A percentile compares a stretch with the other conserved stretches of the same genome.
Conservation (phyloP, 768 basidiomycete species). For the Termitomyces sp. region DNA sequence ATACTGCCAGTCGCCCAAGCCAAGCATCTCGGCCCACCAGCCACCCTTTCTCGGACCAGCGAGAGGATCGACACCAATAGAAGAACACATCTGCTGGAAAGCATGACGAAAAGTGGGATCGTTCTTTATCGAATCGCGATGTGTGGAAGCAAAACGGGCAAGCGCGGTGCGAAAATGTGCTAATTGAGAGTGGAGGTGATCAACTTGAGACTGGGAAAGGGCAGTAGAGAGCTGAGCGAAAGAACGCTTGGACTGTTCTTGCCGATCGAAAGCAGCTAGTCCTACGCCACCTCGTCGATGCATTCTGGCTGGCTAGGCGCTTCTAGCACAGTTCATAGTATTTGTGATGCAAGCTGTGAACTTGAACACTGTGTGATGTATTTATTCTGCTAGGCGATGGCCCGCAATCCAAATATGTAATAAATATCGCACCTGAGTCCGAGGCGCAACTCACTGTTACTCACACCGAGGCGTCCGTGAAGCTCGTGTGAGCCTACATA, state of each 20-base stretch:
- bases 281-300: slow-evolving; percentile 80
- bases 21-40: slow-evolving; percentile 89
- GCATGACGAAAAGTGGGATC: slow-evolving; percentile 88
- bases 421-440: no score
- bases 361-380: not conserved
- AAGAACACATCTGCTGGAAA: slow-evolving; percentile 95
- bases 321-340: not conserved
- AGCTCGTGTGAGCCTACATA: no score
- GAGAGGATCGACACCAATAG: slow-evolving; percentile 93
- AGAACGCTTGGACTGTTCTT: slow-evolving; percentile 75
- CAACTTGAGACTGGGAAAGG: slow-evolving; percentile 74
- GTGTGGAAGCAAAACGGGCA: slow-evolving; percentile 74
- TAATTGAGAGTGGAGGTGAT: slow-evolving; percentile 78
- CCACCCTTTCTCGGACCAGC: slow-evolving; percentile 83
- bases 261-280: slow-evolving; percentile 86
- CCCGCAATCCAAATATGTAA: not conserved
- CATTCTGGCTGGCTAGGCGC: slow-evolving; percentile 43
- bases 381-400: not conserved
- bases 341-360: not conserved
- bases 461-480: no score
- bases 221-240: slow-evolving; percentile 81
- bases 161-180: slow-evolving; percentile 82
- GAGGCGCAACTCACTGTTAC: no score
- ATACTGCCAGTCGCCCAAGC: slow-evolving; percentile 92
- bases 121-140: slow-evolving; percentile 78